Evolutionary conservation across 1,284 basidiomycete species (phyloP), one percentile per base, ranked within the genome.

Genomic region (Apiotrichum laibachii): DNA sequence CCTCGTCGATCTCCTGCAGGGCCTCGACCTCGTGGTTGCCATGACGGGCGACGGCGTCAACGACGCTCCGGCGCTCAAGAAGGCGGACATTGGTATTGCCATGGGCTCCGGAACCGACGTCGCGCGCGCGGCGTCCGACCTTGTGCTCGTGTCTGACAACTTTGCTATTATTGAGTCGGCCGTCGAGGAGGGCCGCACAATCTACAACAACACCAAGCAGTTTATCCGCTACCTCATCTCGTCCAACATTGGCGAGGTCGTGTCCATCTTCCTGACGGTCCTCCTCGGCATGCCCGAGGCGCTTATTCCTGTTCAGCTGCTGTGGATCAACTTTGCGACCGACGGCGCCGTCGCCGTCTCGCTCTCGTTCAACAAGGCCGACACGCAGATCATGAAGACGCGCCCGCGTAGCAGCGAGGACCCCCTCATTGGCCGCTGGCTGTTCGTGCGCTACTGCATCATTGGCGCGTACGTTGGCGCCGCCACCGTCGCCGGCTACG

Each of bases 101-200:
- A 98, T 99, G 95, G 95, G 95, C 50, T 92, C 89, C 63, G 96
- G 95, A 52, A 99, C 95, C 0, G 96, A 99, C 73, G 96, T 99
- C 33, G 95, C 96, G 60, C 98, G 98, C 79, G 83, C 97, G 64
- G 96, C 96, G 12, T 92, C 94, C 12, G 95, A 99, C 77, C 95
- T 93, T 90, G 90, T 94, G 40, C 85, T 94, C 49, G 89, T 91
- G 4, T 75, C 71, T 18, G 72, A 79, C 68, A 81, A 79, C 74
- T 84, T 85, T 76, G 80, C 93, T 9, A 97, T 96, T 1, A 96
- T 99, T 75, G 88, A 96, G 69, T 84, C 87, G 61, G 95, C 95
- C 3, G 93, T 99, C 43, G 93, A 98, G 77, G 94, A 98, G 80
- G 95, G 95, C 67, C 83, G 96, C 75, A 83, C 92, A 56, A 99